These are phyloP conservation scores for Apodospora peruviana DNA, from an alignment of 495 filamentous ascomycete genomes.

Conservation along the genomic window DNA sequence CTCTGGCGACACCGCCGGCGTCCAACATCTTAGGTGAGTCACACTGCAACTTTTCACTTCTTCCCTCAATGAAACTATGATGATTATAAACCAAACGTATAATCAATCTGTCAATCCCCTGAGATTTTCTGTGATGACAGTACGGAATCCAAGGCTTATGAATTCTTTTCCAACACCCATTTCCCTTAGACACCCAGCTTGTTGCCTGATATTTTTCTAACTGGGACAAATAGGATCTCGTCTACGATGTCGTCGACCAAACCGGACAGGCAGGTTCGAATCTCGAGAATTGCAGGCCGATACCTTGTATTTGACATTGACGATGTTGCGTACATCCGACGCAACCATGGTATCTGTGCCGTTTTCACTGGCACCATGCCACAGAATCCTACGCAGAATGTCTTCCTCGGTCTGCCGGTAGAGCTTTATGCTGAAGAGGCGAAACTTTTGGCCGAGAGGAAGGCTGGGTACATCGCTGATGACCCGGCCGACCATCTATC, in stretches of 20 bases:
- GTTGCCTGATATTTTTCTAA: slow-evolving; percentile 14
- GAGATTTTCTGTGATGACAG: slow-evolving; percentile 32
- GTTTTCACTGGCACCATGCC: slow-evolving; percentile 83
- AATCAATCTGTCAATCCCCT: slow-evolving; percentile 42
- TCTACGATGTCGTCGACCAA: slow-evolving; percentile 18
- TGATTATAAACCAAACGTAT: slow-evolving; percentile 32
- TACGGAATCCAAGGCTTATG: slow-evolving; percentile 30
- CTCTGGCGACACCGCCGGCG: slow-evolving; percentile 16
- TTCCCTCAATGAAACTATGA: slow-evolving; percentile 8
- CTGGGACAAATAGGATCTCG: slow-evolving; percentile 2
- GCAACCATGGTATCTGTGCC: slow-evolving; percentile 78
- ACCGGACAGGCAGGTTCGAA: slow-evolving; percentile 51
- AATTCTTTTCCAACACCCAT: slow-evolving; percentile 11
- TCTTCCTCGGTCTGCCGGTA: slow-evolving; percentile 83
- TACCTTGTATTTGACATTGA: slow-evolving; percentile 88
- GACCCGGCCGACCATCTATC: slow-evolving; percentile 61
- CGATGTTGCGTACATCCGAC: slow-evolving; percentile 72
- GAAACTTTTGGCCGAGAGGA: slow-evolving; percentile 72
- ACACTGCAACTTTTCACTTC: background rate
- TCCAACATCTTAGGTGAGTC: slow-evolving; percentile 21
- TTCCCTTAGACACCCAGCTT: background rate
- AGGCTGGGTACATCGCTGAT: slow-evolving; percentile 72
- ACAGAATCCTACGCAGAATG: slow-evolving; percentile 88
- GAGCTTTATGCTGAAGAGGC: slow-evolving; percentile 91
- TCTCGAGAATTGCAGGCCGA: slow-evolving; percentile 72